These are phyloP conservation scores for Penicillium ochrochloron DNA, from an alignment of 495 filamentous ascomycete genomes.

Conservation along the genomic window DNA sequence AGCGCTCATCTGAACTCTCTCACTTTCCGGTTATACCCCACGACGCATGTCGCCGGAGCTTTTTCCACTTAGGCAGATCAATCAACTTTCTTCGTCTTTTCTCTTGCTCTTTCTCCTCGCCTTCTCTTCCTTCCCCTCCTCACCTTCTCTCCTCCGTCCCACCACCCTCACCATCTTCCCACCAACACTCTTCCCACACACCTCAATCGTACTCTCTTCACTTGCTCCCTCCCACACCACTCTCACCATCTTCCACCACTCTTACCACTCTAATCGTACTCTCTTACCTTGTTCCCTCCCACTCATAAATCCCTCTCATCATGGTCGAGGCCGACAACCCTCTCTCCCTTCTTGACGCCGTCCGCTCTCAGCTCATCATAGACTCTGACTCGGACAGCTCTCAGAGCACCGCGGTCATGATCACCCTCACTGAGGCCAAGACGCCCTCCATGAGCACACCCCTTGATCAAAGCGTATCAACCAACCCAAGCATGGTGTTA, in stretches of 20 bases:
- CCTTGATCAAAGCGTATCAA: neutral
- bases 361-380: constrained; percentile 22
- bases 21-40: constrained; percentile 4
- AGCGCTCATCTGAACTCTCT: neutral
- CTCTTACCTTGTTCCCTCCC: neutral
- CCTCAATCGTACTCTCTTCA: neutral
- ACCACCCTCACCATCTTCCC: too few species aligned
- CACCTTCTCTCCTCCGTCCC: too few species aligned
- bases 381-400: constrained; percentile 19
- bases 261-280: neutral
- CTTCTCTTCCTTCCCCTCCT: neutral
- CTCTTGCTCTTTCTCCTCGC: constrained; percentile 8
- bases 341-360: constrained; percentile 9
- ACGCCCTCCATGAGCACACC: neutral
- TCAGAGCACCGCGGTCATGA: neutral
- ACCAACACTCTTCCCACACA: too few species aligned
- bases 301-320: neutral
- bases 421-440: neutral
- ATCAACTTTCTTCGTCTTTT: constrained; percentile 13
- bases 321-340: neutral
- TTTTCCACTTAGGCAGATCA: constrained; percentile 6
- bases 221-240: neutral
- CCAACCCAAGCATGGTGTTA: neutral
- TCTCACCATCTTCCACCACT: neutral
- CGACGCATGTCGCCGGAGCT: neutral